phyloP scores from a whole-genome alignment of 2,329 filamentous ascomycete genomes.

The Ascochyta rabiei region DNA sequence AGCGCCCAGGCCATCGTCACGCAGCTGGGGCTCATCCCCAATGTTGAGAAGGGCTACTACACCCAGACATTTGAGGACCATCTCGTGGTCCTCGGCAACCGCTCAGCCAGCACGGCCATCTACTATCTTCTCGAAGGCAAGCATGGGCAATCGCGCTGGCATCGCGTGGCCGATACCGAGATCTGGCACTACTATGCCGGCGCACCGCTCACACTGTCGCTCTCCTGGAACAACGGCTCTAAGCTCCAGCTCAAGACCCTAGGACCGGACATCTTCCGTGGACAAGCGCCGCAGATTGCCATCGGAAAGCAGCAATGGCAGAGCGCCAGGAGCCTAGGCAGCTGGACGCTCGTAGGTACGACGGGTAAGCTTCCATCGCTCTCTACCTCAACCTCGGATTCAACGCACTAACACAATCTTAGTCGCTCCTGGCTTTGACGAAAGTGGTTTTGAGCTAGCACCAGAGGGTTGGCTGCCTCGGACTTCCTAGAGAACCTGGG shows the following conservation, averaged over 20 bases:
- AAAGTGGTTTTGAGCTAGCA: slow-evolving; percentile 29
- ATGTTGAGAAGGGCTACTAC: slow-evolving; percentile 59
- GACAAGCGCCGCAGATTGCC: slow-evolving; percentile 54
- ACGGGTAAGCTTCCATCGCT: neutral
- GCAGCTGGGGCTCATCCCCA: slow-evolving; percentile 51
- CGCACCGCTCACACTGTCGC: slow-evolving; percentile 55
- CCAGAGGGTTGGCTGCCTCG: slow-evolving; percentile 17
- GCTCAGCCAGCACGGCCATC: slow-evolving; percentile 57
- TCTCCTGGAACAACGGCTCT: slow-evolving; percentile 54
- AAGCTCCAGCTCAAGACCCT: slow-evolving; percentile 39
- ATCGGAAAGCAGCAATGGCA: slow-evolving; percentile 55
- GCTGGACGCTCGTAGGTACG: slow-evolving; percentile 57
- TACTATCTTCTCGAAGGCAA: slow-evolving; percentile 60
- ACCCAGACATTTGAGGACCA: slow-evolving; percentile 56
- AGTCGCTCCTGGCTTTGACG: slow-evolving; percentile 27
- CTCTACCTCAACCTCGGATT: neutral
- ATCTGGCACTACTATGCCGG: slow-evolving; percentile 63
- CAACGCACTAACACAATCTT: slow-evolving; percentile 5
- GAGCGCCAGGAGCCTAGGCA: slow-evolving; percentile 52
- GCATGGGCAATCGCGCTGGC: slow-evolving; percentile 55
- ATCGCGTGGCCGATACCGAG: slow-evolving; percentile 57
- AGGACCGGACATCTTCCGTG: slow-evolving; percentile 53
- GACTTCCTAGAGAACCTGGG: neutral
- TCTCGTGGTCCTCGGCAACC: slow-evolving; percentile 31
- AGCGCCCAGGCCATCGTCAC: slow-evolving; percentile 53